Conservation (phyloP, 805 yeast species). For the Saccharomycopsis selenospora region DNA sequence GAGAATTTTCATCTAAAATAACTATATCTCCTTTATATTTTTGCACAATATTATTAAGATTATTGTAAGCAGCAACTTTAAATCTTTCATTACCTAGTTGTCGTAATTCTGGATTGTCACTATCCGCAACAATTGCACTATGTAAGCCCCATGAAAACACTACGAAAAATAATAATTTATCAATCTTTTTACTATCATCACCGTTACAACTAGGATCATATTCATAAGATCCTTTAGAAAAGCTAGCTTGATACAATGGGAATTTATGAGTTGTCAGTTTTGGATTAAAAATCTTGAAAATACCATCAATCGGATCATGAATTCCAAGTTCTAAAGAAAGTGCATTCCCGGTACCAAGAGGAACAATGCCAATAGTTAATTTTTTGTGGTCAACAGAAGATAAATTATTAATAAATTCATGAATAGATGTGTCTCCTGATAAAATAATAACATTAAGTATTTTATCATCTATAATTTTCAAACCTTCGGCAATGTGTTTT, state of each 20-base stretch:
- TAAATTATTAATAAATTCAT: conserved; percentile 53
- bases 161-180: conserved; percentile 34
- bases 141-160: conserved; percentile 76
- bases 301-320: conserved; percentile 24
- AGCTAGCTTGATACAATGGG: conserved; percentile 36
- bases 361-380: conserved; percentile 30
- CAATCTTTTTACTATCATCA: conserved; percentile 18
- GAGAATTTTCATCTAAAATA: conserved; percentile 21
- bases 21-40: conserved; percentile 38
- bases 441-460: conserved; percentile 43
- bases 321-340: conserved; percentile 49
- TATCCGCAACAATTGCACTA: conserved; percentile 69
- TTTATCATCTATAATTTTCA: conserved; percentile 15
- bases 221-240: conserved; percentile 35
- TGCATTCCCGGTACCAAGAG: conserved; percentile 75
- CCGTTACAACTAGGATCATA: conserved; percentile 24
- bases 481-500: conserved; percentile 27
- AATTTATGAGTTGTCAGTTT: conserved; percentile 29
- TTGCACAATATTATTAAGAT: conserved; percentile 40
- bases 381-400: conserved; percentile 1
- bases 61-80: conserved; percentile 48
- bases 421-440: conserved; percentile 71
- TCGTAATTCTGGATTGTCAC: conserved; percentile 58
- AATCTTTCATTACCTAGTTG: conserved; percentile 53
- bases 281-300: conserved; percentile 27